These are phyloP conservation scores for Nakaseomyces delphensis DNA, from an alignment of 1,139 yeast species.

Conservation along the genomic window DNA sequence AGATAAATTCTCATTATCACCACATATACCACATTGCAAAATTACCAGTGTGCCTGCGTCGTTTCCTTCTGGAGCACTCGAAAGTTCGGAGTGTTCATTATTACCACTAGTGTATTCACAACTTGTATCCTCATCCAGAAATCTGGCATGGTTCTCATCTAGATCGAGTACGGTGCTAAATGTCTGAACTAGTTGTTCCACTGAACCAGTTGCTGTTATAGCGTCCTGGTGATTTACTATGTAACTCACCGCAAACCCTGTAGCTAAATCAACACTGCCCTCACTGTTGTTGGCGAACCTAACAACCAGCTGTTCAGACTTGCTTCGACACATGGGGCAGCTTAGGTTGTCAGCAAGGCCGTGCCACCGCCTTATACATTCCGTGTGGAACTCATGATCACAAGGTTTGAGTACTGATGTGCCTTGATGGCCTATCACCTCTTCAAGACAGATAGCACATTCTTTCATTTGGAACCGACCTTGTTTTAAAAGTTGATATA, in stretches of 20 bases:
- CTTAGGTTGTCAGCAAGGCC: conserved; percentile 18
- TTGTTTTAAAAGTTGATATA: too few relatives aligned
- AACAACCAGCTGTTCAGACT: conserved; percentile 13
- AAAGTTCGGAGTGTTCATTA: not conserved
- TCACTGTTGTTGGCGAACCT: conserved; percentile 5
- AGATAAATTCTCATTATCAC: conserved; percentile 11
- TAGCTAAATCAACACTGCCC: conserved; percentile 11
- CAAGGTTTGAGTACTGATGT: conserved; percentile 23
- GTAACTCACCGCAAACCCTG: conserved; percentile 14
- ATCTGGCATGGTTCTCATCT: conserved; percentile 3
- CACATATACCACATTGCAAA: conserved; percentile 20
- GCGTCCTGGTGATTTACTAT: conserved; percentile 8
- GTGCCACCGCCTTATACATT: conserved; percentile 30
- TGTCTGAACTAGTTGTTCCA: not conserved
- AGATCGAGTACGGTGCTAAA: conserved; percentile 3
- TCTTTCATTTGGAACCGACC: conserved; percentile 18
- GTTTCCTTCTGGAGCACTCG: not conserved
- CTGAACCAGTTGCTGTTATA: too few relatives aligned
- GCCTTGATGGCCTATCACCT: conserved; percentile 15
- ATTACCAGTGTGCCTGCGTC: not conserved
- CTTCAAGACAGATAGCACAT: conserved; percentile 27
- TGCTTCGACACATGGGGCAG: conserved; percentile 27
- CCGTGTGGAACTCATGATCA: conserved; percentile 23
- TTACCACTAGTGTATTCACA: too few relatives aligned
- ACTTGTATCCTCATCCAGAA: too few relatives aligned